Base-by-base conservation (phyloP, 2,329 filamentous ascomycete species). In the Cladosporium sp. region DNA sequence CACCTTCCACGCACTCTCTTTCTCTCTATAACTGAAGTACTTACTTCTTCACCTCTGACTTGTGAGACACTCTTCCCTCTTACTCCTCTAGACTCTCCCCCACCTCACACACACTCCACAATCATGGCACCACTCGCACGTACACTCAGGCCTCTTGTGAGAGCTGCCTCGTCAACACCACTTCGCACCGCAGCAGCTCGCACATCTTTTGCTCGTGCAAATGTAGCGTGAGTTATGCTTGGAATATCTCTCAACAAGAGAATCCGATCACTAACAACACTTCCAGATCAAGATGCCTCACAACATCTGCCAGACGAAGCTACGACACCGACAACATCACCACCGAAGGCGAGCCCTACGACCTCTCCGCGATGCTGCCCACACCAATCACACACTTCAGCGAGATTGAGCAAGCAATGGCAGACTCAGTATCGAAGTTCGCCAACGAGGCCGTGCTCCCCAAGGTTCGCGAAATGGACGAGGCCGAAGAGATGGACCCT, bases 381-480 rank as follows among this genome's bases (percentile, higher is more conserved):
- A 97, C 94, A 6, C 95, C 95, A 62, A 97, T 99, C 80, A 91
- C 91, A 52, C 93, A 96, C 80, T 85, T 97, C 70, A 96, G 92
- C 72, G 95, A 99, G 80, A 89, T 91, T 67, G 95, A 99, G 81
- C 76, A 86, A 15, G 87, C 95, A 75, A 96, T 99, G 91, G 87
- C 89, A 69, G 94, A 99, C 66, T 86, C 91, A 1, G 94, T 99
- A 4, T 88, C 88, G 73, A 96, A 95, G 80, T 98, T 98, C 75
- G 93, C 95, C 70, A 88, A 87, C 76, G 93, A 97, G 65, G 87
- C 93, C 34, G 90, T 99, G 71, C 87, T 93, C 61, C 95, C 95
- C 64, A 94, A 93, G 79, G 93, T 92, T 12, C 91, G 95, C 66
- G 93, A 96, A 21, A 99, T 99, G 95, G 95, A 99, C 78, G 95